Evolutionary conservation across 169 alveolate species (phyloP).

Genomic region (Plasmodium gallinaceum): DNA sequence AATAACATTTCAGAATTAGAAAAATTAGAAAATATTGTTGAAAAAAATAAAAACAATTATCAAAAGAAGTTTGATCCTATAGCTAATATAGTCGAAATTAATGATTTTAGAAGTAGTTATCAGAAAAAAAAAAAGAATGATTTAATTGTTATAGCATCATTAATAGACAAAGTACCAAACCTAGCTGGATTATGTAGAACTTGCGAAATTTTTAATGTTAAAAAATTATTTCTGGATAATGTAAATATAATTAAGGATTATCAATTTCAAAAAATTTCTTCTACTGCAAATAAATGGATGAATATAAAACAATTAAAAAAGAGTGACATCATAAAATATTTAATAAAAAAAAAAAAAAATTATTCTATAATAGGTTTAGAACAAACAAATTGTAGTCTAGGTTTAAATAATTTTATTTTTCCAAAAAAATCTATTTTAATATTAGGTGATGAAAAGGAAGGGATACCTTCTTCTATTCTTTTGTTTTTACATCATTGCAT

Average conservation of each 20-base stretch:
- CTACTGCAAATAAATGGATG: conserved; percentile 94
- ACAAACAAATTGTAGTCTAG: conserved; percentile 89
- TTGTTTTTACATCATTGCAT: conserved; percentile 90
- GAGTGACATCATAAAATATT: conserved; percentile 78
- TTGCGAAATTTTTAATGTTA: conserved; percentile 90
- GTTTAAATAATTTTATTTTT: conserved; percentile 85
- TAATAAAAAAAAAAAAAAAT: conserved; percentile 85
- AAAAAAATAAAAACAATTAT: conserved; percentile 49
- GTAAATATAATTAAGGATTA: conserved; percentile 82
- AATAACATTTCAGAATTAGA: background rate
- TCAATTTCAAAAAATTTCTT: conserved; percentile 88
- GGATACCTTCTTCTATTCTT: conserved; percentile 91
- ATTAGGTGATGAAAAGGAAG: conserved; percentile 94
- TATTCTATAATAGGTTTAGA: conserved; percentile 92
- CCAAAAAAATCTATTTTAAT: conserved; percentile 89
- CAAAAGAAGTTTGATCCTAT: conserved; percentile 80
- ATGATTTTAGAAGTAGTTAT: conserved; percentile 29
- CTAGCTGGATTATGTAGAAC: conserved; percentile 94
- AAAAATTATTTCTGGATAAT: conserved; percentile 80
- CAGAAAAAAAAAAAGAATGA: conserved; percentile 85
- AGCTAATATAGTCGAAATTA: background rate
- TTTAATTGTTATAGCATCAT: conserved; percentile 91
- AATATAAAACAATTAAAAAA: conserved; percentile 87
- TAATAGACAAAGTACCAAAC: conserved; percentile 93
- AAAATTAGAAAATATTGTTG: conserved; percentile 3